phyloP scores from a whole-genome alignment of 495 filamentous ascomycete species.

The Thozetella sp. region DNA sequence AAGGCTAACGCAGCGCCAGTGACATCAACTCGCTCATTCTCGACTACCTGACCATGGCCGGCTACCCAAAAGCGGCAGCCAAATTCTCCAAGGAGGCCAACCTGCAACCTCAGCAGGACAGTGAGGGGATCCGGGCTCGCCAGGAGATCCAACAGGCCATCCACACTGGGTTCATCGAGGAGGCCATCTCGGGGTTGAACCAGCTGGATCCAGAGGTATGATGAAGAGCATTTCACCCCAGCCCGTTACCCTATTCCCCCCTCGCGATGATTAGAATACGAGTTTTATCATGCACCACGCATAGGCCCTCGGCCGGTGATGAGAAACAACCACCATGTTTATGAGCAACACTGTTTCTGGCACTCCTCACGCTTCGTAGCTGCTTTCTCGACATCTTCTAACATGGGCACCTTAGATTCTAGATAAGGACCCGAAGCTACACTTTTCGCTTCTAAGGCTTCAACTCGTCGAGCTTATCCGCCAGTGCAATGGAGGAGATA shows the following conservation, averaged over 20 bases:
- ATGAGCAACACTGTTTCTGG: slow-evolving; percentile 74
- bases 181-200: slow-evolving; percentile 84
- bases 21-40: slow-evolving; percentile 95
- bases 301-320: slow-evolving; percentile 85
- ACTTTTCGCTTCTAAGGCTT: slow-evolving; percentile 87
- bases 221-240: slow-evolving; percentile 7
- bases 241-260: slow-evolving; percentile 8
- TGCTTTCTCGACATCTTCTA: slow-evolving; percentile 9
- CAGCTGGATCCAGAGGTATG: slow-evolving; percentile 89
- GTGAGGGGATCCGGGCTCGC: slow-evolving; percentile 72
- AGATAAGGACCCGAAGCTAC: slow-evolving; percentile 79
- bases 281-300: slow-evolving; percentile 99
- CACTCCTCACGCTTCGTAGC: not conserved
- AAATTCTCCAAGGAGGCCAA: slow-evolving; percentile 96
- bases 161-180: slow-evolving; percentile 79
- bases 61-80: slow-evolving; percentile 88
- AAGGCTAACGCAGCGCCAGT: slow-evolving; percentile 44
- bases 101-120: slow-evolving; percentile 69
- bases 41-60: slow-evolving; percentile 96
- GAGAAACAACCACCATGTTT: slow-evolving; percentile 91
- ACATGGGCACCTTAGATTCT: slow-evolving; percentile 66
- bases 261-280: slow-evolving; percentile 86
- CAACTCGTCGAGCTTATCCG: slow-evolving; percentile 95
- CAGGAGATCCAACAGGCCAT: slow-evolving; percentile 81
- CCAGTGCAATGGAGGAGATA: slow-evolving; percentile 72